phyloP scores from a whole-genome alignment of 305 asterid species.

The Stenogyne calaminthoides region DNA sequence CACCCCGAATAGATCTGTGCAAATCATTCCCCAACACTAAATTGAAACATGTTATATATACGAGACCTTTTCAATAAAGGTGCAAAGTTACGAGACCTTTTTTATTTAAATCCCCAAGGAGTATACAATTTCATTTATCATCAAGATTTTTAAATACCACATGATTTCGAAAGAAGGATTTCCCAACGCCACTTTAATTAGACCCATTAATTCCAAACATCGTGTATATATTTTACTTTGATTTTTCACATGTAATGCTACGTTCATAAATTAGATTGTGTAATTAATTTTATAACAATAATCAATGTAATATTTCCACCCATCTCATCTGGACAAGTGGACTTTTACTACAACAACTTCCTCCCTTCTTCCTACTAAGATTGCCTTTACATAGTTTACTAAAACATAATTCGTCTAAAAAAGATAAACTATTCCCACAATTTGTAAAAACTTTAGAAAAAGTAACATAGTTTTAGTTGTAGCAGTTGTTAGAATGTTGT shows the following conservation, averaged over 20 bases:
- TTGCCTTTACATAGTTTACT: conserved; percentile 16
- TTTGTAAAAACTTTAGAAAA: conserved; percentile 23
- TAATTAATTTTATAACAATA: not conserved
- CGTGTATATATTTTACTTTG: no score
- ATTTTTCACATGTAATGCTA: not conserved
- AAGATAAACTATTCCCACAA: conserved; percentile 18
- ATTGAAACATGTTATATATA: no score
- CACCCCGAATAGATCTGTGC: no score
- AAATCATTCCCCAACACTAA: no score
- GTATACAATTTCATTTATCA: not conserved
- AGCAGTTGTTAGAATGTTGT: conserved; percentile 59
- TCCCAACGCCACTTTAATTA: not conserved
- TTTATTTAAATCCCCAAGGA: no score
- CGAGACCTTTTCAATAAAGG: no score
- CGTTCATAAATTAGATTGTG: no score
- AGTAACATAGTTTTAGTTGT: conserved; percentile 39
- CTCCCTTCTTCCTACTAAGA: not conserved
- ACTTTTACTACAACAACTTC: conserved; percentile 11
- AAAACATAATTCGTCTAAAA: conserved; percentile 23
- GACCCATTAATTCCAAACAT: not conserved
- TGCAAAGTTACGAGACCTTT: no score
- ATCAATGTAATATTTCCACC: not conserved
- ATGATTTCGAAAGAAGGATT: not conserved
- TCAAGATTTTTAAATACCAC: not conserved
- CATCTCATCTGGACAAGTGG: no score